Evolutionary conservation across 163 green algal species (phyloP), one percentile per base, ranked within the genome.

Genomic region (Scenedesmus sp.): DNA sequence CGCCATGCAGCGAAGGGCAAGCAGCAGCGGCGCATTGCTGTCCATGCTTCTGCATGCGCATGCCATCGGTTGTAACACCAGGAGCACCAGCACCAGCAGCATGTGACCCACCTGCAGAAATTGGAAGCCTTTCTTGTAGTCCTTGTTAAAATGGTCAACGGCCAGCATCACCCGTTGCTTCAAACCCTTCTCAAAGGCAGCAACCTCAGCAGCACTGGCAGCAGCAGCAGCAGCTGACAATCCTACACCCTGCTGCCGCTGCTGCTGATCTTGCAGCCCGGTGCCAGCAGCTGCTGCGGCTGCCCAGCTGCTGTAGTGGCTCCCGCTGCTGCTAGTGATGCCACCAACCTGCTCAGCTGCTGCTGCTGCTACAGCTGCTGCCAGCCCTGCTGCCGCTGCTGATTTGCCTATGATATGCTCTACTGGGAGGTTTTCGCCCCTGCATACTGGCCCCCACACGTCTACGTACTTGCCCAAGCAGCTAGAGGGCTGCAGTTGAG

Each of bases 61-160:
- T 72, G 43, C 65, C 22, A 40, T n/a, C n/a, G 26, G 33, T 13
- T 49, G 15, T 18, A 53, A 22, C 33, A 4, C 61, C 1, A 81
- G 76, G 40, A 84, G 13, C 42, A 37, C 1, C 42, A 56, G 24
- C 42, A 51, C 76, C 79, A 65, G 43, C 81, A 70, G 13, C 15
- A 76, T 40, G 65, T 18, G 30, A 22, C 65, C 2, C 26, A 93
- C 92, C 94, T 97, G 95, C 80, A 96, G 90, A 43, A 92, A 93
- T 91, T 97, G 92, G 84, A 98, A 97, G 9, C 97, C 97, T 93
- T 99, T 99, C 88, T 99, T 99, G 59, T 94, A 93, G 92, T 99
- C 96, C 30, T 96, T 95, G 91, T 99, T 99, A 95, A 99, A 99
- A 91, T 99, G 98, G 83, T 99, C 98, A 30, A 96, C 97, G 1